Percentiles rank a stretch among this genome's conserved stretches.
Evolutionary conservation across 345 rosid species (phyloP).

Genomic region (Pistacia vera): DNA sequence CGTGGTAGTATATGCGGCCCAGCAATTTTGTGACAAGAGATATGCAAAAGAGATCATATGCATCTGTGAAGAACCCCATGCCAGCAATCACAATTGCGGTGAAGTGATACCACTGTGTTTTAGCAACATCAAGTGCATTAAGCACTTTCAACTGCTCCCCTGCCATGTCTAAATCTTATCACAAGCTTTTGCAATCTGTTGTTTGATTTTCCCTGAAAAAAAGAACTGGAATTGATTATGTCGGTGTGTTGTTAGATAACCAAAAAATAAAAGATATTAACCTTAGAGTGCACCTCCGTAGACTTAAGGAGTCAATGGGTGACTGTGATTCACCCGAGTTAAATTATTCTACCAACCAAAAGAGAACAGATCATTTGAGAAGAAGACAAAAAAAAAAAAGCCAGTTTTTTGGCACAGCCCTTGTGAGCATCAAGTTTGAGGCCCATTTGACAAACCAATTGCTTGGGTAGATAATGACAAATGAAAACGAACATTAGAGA

Average conservation of each 20-base stretch:
- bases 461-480: too few species aligned
- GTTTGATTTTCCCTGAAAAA: neutral
- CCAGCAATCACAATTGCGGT: conserved; percentile 72
- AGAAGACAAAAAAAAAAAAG: neutral
- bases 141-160: conserved; percentile 46
- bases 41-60: conserved; percentile 79
- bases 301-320: neutral
- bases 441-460: neutral
- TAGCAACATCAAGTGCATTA: conserved; percentile 60
- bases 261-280: neutral
- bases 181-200: neutral
- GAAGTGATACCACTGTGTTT: conserved; percentile 61
- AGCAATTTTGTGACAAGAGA: conserved; percentile 74
- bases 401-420: neutral
- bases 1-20: conserved; percentile 65
- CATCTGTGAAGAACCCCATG: conserved; percentile 87
- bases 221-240: neutral
- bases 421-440: neutral
- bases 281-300: too few species aligned
- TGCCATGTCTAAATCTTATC: conserved; percentile 36
- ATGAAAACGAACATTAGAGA: neutral
- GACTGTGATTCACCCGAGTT: neutral
- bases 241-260: neutral
- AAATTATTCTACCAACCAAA: neutral
- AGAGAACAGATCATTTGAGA: neutral